Conservation (phyloP, 306 rosid species). For the Boehmeria nivea region DNA sequence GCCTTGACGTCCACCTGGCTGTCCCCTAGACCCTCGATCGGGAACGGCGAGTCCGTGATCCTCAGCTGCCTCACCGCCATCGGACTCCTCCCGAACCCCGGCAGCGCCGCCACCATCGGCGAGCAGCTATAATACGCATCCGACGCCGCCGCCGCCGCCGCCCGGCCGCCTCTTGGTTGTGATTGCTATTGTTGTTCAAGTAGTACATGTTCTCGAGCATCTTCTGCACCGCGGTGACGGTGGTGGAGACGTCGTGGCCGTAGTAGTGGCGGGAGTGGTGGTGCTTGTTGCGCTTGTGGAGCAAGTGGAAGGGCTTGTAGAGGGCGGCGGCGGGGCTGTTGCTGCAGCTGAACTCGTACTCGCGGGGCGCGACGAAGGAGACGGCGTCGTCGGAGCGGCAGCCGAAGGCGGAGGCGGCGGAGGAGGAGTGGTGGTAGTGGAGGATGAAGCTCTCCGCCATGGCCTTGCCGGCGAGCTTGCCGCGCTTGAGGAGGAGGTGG, state of each 20-base stretch:
- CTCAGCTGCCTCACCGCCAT: constrained; percentile 60
- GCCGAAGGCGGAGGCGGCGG: constrained; percentile 38
- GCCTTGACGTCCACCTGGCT: constrained; percentile 62
- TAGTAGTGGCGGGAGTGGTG: constrained; percentile 1
- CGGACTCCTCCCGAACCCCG: constrained; percentile 80
- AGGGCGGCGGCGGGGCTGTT: constrained; percentile 73
- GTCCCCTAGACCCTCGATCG: constrained; percentile 55
- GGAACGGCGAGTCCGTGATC: constrained; percentile 86
- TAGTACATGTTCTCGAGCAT: constrained; percentile 50
- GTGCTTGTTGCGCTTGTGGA: constrained; percentile 32
- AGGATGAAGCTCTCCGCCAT: constrained; percentile 43
- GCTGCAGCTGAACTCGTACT: constrained; percentile 94
- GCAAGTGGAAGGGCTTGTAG: constrained; percentile 25
- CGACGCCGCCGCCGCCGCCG: constrained; percentile 9
- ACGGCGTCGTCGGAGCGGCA: constrained; percentile 45
- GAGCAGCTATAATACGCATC: constrained; percentile 30
- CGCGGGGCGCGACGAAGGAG: constrained; percentile 52
- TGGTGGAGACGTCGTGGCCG: constrained; percentile 37
- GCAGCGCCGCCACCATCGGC: constrained; percentile 46
- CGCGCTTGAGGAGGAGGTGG: constrained; percentile 50
- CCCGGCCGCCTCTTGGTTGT: not conserved
- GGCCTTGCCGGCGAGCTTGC: constrained; percentile 69
- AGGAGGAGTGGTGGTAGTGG: constrained; percentile 28
- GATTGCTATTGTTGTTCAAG: constrained; percentile 20
- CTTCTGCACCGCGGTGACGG: constrained; percentile 45